Evolutionary conservation across 371 early-diverging fungal species (phyloP).

Genomic region (Blastocladiella emersonii): DNA sequence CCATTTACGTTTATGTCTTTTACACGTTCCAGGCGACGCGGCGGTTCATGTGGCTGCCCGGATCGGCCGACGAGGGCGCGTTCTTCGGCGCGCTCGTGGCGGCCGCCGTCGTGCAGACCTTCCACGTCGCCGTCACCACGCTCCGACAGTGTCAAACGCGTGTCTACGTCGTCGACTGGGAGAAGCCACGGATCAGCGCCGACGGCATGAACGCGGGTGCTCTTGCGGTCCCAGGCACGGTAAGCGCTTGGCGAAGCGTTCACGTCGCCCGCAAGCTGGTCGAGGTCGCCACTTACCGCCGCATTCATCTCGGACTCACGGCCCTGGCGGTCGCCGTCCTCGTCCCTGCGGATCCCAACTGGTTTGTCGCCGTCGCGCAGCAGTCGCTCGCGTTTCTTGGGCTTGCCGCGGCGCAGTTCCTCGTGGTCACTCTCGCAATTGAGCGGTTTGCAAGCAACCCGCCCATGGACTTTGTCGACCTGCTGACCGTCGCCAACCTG

Average conservation of each 20-base stretch:
- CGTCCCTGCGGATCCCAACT: background rate
- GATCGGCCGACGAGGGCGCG: background rate
- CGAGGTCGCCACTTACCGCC: background rate
- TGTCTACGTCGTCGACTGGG: background rate
- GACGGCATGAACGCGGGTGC: no score
- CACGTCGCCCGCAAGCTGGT: background rate
- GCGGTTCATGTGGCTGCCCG: background rate
- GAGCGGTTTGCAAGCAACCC: background rate
- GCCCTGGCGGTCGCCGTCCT: background rate
- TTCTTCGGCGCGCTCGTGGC: background rate
- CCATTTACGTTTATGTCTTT: background rate
- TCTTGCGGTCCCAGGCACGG: background rate
- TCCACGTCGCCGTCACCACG: background rate
- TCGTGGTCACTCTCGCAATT: background rate
- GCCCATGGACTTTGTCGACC: background rate
- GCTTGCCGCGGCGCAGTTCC: no score
- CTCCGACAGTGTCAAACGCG: background rate
- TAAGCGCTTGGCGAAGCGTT: background rate
- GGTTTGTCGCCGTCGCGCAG: background rate
- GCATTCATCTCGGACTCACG: background rate
- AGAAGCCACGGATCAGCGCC: background rate
- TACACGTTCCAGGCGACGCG: background rate
- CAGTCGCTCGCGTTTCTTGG: background rate
- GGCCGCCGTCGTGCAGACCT: background rate
- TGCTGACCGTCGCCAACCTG: background rate